Evolutionary conservation across 108 stramenopile genomes (phyloP).

Genomic region (Schizochytrium sp.): DNA sequence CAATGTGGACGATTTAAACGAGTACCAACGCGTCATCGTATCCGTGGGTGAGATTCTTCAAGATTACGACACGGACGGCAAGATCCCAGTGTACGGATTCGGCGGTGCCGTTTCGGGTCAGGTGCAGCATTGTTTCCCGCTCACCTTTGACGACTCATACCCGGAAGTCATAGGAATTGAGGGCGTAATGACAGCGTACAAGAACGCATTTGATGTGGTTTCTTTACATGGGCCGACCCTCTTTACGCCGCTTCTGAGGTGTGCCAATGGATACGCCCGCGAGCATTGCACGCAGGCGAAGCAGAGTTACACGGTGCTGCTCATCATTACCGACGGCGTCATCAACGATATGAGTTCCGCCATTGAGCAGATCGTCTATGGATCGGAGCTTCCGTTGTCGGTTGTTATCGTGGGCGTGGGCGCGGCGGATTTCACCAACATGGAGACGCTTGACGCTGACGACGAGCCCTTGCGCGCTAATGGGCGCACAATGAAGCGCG

Average conservation of each 20-base stretch:
- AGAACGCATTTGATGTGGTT: neutral
- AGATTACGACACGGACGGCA: neutral
- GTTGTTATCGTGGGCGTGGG: constrained; percentile 54
- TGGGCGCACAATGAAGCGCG: constrained; percentile 15
- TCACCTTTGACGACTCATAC: neutral
- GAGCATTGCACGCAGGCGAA: neutral
- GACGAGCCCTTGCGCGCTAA: neutral
- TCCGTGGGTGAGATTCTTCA: constrained; percentile 4
- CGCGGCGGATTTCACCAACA: constrained; percentile 35
- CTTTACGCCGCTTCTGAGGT: neutral
- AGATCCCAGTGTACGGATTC: neutral
- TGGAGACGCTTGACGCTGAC: constrained; percentile 28
- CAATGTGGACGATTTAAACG: neutral
- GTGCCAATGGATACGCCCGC: neutral
- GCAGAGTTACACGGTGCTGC: constrained; percentile 26
- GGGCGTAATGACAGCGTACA: neutral
- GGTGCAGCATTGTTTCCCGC: neutral
- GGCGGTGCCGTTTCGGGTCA: neutral
- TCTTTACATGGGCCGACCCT: neutral
- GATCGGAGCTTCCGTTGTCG: constrained; percentile 37
- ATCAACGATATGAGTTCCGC: constrained; percentile 36
- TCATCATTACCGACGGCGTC: constrained; percentile 44
- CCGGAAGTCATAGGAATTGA: neutral
- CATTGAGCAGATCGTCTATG: constrained; percentile 26
- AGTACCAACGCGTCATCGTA: constrained; percentile 3